Evolutionary conservation across 169 alveolate species (phyloP).

Genomic region (Cryptosporidium muris): DNA sequence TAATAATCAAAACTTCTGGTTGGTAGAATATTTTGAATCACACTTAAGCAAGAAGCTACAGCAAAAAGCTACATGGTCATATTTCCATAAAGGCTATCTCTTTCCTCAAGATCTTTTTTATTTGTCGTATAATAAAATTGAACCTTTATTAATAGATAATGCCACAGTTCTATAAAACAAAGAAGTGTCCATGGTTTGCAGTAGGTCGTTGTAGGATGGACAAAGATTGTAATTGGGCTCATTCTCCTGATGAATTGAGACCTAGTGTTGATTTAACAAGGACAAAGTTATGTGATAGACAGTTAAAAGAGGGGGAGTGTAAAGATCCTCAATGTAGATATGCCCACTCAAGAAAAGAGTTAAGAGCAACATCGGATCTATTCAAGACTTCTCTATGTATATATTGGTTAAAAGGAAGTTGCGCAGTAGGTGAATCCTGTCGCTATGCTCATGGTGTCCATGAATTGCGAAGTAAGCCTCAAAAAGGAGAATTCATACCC

Average conservation of each 20-base stretch:
- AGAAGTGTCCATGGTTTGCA: conserved; percentile 70
- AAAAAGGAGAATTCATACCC: conserved; percentile 65
- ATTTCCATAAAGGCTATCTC: too few species aligned
- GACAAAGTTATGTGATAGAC: conserved; percentile 54
- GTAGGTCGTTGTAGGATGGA: conserved; percentile 72
- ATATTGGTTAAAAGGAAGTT: conserved; percentile 77
- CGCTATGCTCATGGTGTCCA: conserved; percentile 76
- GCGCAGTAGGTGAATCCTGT: conserved; percentile 71
- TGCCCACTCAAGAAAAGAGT: conserved; percentile 76
- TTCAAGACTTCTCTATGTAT: conserved; percentile 75
- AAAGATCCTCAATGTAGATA: conserved; percentile 72
- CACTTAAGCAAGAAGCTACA: too few species aligned
- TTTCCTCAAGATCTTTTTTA: not conserved
- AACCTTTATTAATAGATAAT: not conserved
- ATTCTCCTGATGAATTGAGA: conserved; percentile 64
- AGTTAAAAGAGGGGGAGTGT: conserved; percentile 52
- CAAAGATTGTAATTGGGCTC: conserved; percentile 71
- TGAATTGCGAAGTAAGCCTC: conserved; percentile 72
- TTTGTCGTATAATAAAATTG: conserved; percentile 10
- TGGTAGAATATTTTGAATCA: too few species aligned
- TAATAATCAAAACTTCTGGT: too few species aligned
- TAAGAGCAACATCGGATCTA: conserved; percentile 72
- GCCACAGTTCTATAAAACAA: conserved; percentile 69
- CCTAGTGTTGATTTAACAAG: conserved; percentile 69
- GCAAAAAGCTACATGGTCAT: too few species aligned